Base-by-base conservation (phyloP, 176 grass and related monocot genomes). In the Puya raimondii region DNA sequence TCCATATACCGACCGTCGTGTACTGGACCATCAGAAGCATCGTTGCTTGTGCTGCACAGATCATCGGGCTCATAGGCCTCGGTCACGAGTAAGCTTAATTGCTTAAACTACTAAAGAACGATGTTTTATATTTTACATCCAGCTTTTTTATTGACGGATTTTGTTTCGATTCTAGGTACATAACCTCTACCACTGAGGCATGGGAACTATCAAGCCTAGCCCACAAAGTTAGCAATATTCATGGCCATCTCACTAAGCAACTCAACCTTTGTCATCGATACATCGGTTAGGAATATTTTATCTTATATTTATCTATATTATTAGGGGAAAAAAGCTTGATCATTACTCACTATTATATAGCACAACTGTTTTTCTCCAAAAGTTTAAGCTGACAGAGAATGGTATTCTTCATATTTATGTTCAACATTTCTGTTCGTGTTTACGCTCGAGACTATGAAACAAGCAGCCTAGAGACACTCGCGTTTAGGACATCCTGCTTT, bases 141-240 rank as follows among this genome's bases (percentile, higher is more conserved):
- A 8, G 3, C 15, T 57, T 16, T 6, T 16, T 15, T 15, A 15
- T 13, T 54, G n/a, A 17, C 7, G 53, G 4, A 57, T 57, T 61
- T 61, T 61, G 1, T 2, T 17, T 47, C 26, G 58, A 69, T 64
- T 23, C 11, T 66, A 85, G 83, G 66, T 69, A 80, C 72, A 77
- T 85, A 42, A 67, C 26, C 10, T 66, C 83, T 53, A 77, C 83
- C 33, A 80, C 78, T 14, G 83, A 85, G 52, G 68, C 68, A 50
- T 85, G 83, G 83, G 83, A 85, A 23, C 72, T 85, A 47, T 85
- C 83, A 5, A 85, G 78, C 59, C 73, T 85, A 66, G 72, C 83
- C 21, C 83, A 85, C 68, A 85, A 85, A 80, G 10, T 80, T 52
- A 73, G 20, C 63, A 85, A 67, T 67, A 85, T 85, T 21, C 51